phyloP scores from a whole-genome alignment of 2,329 filamentous ascomycete genomes.

The Diaporthe capsici region DNA sequence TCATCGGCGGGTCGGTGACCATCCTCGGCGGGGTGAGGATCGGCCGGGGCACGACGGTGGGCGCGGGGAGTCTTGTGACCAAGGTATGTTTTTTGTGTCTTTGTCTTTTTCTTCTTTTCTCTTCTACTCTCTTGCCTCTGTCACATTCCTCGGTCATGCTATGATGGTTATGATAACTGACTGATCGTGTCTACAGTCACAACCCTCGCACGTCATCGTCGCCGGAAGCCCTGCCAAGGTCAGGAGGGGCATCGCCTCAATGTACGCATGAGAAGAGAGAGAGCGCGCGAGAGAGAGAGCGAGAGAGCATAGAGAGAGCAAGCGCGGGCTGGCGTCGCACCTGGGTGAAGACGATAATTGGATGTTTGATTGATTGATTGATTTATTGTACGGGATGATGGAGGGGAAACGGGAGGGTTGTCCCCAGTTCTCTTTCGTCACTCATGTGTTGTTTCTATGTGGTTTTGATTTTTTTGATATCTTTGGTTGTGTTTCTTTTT shows the following conservation, averaged over 20 bases:
- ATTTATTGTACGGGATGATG: neutral
- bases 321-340: neutral
- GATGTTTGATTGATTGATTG: neutral
- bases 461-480: neutral
- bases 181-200: constrained; percentile 25
- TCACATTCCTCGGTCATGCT: neutral
- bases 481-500: constrained; percentile 14
- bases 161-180: neutral
- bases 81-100: constrained; percentile 64
- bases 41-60: constrained; percentile 83
- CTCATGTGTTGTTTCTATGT: neutral
- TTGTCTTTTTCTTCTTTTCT: neutral
- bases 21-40: constrained; percentile 86
- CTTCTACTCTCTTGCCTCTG: no score
- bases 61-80: constrained; percentile 87
- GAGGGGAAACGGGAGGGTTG: neutral
- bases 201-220: constrained; percentile 45
- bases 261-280: neutral
- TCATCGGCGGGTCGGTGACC: constrained; percentile 82
- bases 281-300: neutral
- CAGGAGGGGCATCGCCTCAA: constrained; percentile 40
- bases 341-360: neutral
- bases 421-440: neutral
- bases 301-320: neutral
- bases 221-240: constrained; percentile 45